These are phyloP conservation scores for Bonnemaisonia californica DNA, from an alignment of 31 red algal genomes.

Conservation along the genomic window DNA sequence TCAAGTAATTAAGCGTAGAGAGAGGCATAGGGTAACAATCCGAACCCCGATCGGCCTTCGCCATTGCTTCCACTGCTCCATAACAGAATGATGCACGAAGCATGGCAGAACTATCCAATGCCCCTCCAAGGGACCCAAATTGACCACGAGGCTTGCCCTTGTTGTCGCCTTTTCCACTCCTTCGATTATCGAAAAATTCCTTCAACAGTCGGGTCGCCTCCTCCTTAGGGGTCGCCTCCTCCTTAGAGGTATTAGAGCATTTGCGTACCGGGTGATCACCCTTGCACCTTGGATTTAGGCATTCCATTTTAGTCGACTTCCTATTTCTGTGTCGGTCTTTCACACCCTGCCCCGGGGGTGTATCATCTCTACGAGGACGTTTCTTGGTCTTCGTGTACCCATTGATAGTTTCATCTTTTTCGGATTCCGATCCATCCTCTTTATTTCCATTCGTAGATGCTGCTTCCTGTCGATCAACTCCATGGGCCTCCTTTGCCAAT, in stretches of 20 bases:
- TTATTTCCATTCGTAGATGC: not conserved
- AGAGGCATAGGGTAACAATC: not conserved
- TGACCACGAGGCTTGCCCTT: not conserved
- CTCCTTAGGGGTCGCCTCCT: too few species aligned
- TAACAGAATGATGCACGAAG: not conserved
- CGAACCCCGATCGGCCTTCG: not conserved
- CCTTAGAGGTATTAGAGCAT: too few species aligned
- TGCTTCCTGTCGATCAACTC: not conserved
- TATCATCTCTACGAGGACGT: not conserved
- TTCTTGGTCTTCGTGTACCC: not conserved
- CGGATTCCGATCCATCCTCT: not conserved
- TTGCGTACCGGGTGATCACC: not conserved
- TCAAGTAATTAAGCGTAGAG: not conserved
- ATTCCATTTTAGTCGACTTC: not conserved
- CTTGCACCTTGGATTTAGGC: not conserved
- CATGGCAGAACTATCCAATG: not conserved
- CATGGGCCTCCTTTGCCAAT: not conserved
- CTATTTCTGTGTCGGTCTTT: not conserved
- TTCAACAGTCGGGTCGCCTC: not conserved
- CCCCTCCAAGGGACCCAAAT: not conserved
- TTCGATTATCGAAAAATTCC: too few species aligned
- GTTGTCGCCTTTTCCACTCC: not conserved
- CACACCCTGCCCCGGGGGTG: not conserved
- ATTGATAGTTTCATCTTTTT: not conserved
- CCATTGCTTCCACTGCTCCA: not conserved